Evolutionary conservation across 1,284 basidiomycete genomes (phyloP).

Genomic region (Marasmius sp.): DNA sequence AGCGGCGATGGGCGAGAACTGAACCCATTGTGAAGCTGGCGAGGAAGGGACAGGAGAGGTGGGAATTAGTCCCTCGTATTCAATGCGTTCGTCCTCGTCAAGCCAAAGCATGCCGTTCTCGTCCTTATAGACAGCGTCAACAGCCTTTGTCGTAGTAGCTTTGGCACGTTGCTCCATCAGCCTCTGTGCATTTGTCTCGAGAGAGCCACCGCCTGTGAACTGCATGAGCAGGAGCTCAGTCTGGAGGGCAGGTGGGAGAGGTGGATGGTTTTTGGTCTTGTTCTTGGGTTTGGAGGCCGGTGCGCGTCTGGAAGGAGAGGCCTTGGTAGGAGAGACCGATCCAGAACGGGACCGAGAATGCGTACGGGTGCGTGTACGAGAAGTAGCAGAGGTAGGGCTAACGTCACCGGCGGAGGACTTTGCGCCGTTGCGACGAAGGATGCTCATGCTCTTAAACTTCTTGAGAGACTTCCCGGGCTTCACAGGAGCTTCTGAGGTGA

Average conservation of each 20-base stretch:
- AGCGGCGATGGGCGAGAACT: neutral
- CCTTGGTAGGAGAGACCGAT: conserved; percentile 1
- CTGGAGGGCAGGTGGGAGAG: neutral
- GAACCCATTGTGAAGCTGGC: neutral
- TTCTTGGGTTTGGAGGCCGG: conserved; percentile 20
- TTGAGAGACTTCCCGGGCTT: conserved; percentile 6
- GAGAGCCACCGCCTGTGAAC: conserved; percentile 60
- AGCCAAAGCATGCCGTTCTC: conserved; percentile 61
- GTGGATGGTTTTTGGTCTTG: neutral
- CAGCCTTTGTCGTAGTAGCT: conserved; percentile 18
- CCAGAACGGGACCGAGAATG: neutral
- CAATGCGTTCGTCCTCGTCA: conserved; percentile 68
- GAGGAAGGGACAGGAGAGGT: neutral
- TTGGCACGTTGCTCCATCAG: conserved; percentile 55
- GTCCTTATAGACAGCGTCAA: conserved; percentile 56
- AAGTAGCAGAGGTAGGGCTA: neutral
- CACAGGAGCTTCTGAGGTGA: neutral
- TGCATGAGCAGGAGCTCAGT: conserved; percentile 64
- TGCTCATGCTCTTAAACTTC: conserved; percentile 9
- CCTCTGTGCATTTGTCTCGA: conserved; percentile 54
- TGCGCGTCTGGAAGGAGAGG: conserved; percentile 8
- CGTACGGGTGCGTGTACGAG: neutral
- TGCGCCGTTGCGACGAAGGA: conserved; percentile 4
- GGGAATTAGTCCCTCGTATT: conserved; percentile 60
- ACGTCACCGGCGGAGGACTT: neutral